A percentile compares a stretch with the other conserved stretches of the same genome.
Evolutionary conservation across 1,284 basidiomycete genomes (phyloP).

Genomic region (Coniophora puteana): DNA sequence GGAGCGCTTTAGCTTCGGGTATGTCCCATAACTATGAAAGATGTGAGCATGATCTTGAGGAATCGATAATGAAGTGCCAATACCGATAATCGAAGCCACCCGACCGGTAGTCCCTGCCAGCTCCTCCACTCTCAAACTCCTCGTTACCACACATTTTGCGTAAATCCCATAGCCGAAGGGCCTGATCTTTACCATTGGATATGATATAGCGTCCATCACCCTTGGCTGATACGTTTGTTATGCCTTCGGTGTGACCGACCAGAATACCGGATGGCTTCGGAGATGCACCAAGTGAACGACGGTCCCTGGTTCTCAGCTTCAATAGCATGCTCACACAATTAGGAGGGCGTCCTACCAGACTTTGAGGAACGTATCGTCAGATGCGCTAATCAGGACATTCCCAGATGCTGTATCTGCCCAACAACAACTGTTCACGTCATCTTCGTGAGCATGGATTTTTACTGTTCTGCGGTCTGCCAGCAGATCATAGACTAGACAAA

Average conservation of each 20-base stretch:
- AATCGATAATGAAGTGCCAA: no score
- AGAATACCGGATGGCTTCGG: slow-evolving; percentile 88
- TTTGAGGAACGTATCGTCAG: slow-evolving; percentile 93
- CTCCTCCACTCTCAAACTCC: slow-evolving; percentile 59
- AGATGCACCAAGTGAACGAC: slow-evolving; percentile 79
- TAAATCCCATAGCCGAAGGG: slow-evolving; percentile 90
- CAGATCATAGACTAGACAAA: slow-evolving; percentile 81
- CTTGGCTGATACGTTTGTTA: slow-evolving; percentile 84
- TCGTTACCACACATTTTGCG: slow-evolving; percentile 83
- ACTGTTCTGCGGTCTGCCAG: slow-evolving; percentile 76
- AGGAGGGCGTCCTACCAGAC: slow-evolving; percentile 72
- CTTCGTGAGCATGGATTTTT: slow-evolving; percentile 78
- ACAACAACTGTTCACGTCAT: slow-evolving; percentile 95
- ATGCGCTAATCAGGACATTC: slow-evolving; percentile 91
- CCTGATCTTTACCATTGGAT: slow-evolving; percentile 98
- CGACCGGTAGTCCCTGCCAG: slow-evolving; percentile 55
- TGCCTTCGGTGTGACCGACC: slow-evolving; percentile 93
- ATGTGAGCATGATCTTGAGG: slow-evolving; percentile 9
- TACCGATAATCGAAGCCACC: slow-evolving; percentile 79
- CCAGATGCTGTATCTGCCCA: slow-evolving; percentile 92
- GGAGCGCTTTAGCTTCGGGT: slow-evolving; percentile 65
- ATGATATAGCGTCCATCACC: slow-evolving; percentile 95
- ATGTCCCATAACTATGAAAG: slow-evolving; percentile 51
- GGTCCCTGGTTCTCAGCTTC: slow-evolving; percentile 59
- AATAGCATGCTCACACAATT: no score